phyloP scores from a whole-genome alignment of 257 asterid species.

The Paraleonurus japonicus region DNA sequence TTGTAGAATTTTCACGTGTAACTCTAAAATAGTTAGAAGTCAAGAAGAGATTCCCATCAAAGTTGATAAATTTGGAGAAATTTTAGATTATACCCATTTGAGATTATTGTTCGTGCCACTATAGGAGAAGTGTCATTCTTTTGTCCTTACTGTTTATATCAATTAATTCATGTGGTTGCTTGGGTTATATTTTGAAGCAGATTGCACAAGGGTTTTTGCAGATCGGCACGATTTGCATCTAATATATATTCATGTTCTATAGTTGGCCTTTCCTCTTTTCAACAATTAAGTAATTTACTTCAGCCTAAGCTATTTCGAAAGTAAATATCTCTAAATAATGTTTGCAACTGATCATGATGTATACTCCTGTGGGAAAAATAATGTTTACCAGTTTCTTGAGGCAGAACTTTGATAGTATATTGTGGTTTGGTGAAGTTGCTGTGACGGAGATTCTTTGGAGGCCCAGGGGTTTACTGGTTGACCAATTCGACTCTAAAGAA shows the following conservation, averaged over 20 bases:
- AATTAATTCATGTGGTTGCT: not conserved
- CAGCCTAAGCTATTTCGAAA: not conserved
- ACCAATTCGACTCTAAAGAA: slow-evolving; percentile 91
- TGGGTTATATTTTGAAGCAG: not conserved
- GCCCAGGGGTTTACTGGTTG: slow-evolving; percentile 90
- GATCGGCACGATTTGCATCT: not conserved
- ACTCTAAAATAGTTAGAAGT: not conserved
- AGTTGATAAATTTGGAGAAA: not conserved
- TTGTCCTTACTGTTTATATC: not conserved
- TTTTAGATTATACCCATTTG: not conserved
- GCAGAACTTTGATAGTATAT: slow-evolving; percentile 24
- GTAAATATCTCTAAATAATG: not conserved
- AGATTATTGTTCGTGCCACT: not conserved
- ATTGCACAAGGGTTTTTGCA: not conserved
- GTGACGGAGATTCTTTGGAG: slow-evolving; percentile 94
- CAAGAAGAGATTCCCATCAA: not conserved
- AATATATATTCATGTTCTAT: not conserved
- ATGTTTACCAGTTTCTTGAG: not conserved
- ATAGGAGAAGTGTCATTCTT: not conserved
- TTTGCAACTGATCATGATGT: not conserved
- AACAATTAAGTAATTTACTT: not conserved
- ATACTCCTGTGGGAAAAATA: not conserved
- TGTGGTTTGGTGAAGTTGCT: slow-evolving; percentile 62
- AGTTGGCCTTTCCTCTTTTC: not conserved
- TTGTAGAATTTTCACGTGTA: not conserved